Percentiles rank a stretch among this genome's conserved stretches.
phyloP scores from a whole-genome alignment of 768 basidiomycete genomes.

The Coprinellus aureogranulatus region DNA sequence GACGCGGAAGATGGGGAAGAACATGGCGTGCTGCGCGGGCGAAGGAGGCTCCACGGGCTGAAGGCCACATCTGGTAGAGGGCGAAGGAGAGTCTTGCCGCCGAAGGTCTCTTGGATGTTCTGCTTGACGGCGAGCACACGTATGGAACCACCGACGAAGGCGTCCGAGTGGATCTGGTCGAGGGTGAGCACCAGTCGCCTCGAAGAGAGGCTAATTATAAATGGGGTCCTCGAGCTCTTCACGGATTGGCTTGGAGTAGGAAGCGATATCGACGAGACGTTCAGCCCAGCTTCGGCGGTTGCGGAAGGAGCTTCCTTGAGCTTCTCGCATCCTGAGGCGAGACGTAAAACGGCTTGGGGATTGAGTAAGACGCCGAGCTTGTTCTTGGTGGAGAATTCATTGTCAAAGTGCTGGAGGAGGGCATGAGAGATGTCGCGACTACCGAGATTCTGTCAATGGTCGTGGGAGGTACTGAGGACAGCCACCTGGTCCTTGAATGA shows the following conservation, averaged over 20 bases:
- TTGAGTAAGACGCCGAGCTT: slow-evolving; percentile 90
- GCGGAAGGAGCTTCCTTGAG: no score
- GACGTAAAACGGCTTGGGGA: slow-evolving; percentile 93
- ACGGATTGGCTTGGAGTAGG: no score
- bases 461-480: slow-evolving; percentile 87
- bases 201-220: no score
- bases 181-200: no score
- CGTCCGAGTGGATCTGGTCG: no score
- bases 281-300: no score
- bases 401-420: slow-evolving; percentile 83
- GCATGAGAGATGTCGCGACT: slow-evolving; percentile 96
- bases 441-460: slow-evolving; percentile 90
- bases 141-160: no score
- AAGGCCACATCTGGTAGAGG: slow-evolving; percentile 95
- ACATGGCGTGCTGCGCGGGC: no score
- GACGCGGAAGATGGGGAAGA: slow-evolving; percentile 97
- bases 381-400: slow-evolving; percentile 95
- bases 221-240: no score
- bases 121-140: no score
- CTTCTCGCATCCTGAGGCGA: no score
- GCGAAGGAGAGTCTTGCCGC: slow-evolving; percentile 87
- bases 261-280: no score
- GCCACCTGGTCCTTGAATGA: slow-evolving; percentile 87
- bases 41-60: slow-evolving; percentile 94
- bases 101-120: slow-evolving; percentile 80